Base-by-base conservation (phyloP, 257 asterid genomes). In the Mentha longifolia region DNA sequence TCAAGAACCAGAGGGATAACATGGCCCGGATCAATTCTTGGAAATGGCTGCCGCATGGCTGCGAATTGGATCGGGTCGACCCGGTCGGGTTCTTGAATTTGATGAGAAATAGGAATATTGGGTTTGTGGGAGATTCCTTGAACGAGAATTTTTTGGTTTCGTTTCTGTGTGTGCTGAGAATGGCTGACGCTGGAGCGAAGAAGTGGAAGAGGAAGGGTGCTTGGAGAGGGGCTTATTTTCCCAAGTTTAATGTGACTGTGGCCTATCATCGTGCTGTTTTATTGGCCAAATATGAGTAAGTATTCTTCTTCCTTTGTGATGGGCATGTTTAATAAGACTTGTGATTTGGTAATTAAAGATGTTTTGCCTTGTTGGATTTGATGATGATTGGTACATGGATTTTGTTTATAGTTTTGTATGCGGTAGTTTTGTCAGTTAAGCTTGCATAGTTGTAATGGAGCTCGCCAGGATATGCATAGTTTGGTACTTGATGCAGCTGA, bases 181-280 rank as follows among this genome's bases (percentile, higher is more conserved):
- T 59, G 73, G 97, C 82, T 63, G 99, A 95, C 79, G 73, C 9
- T 14, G 84, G 92, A 52, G 97, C 96, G 20, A 89, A 81, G 86
- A 95, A 86, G 81, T 95, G 99, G 99, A 95, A 95, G 96, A 87
- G 89, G 54, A 95, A 82, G 72, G 95, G 98, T 12, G 97, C 99
- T 56, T 95, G 99, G 99, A 90, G 88, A 77, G 98, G 98, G 45
- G 98, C 90, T 67, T 88, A 85, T 82, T 95, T 88, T 65, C 97
- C 99, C 0, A 89, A 81, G 62, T 95, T 80, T 58, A 95, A 95
- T 65, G 98, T 95, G 25, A 95, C 98, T 1, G 91, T 95, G 42
- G 97, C 82, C 30, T 95, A 92, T 80, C 99, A 95, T 73, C 97
- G 99, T 0, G 93, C 99, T 16, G 98, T 95, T 77, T 78, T 95